Conservation (phyloP, 176 grass and related monocot species). For the Oryza officinalis region DNA sequence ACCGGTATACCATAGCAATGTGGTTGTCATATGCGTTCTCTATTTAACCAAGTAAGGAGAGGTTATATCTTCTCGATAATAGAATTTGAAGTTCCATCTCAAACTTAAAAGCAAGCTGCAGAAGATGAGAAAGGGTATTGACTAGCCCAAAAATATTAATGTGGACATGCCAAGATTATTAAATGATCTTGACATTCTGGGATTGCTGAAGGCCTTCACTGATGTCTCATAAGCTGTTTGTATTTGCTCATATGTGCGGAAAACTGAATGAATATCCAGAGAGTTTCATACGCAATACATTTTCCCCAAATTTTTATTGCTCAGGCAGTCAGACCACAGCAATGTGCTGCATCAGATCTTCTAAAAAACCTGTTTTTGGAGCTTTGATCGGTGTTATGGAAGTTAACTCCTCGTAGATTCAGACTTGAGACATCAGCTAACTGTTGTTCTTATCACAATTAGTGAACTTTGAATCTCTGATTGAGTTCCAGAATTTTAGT, state of each 20-base stretch:
- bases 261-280: not conserved
- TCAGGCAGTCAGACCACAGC: not conserved
- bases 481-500: not conserved
- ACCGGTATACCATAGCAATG: constrained; percentile 21
- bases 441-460: not conserved
- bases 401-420: not conserved
- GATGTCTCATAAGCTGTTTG: constrained; percentile 19
- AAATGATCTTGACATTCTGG: constrained; percentile 22
- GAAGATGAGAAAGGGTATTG: not conserved
- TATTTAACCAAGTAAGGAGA: constrained; percentile 8
- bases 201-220: constrained; percentile 15
- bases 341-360: not conserved
- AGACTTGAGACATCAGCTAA: not conserved
- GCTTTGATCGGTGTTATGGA: not conserved
- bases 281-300: constrained; percentile 2
- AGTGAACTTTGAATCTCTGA: not conserved
- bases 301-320: constrained; percentile 14
- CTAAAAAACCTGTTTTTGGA: not conserved
- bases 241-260: not conserved
- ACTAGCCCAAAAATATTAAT: not conserved
- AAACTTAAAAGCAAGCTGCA: constrained; percentile 15
- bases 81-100: constrained; percentile 11
- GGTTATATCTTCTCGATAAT: not conserved
- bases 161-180: not conserved
- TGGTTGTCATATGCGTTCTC: constrained; percentile 7